These are phyloP conservation scores for Botrytis squamosa DNA, from an alignment of 2,329 filamentous ascomycete species.

Conservation along the genomic window DNA sequence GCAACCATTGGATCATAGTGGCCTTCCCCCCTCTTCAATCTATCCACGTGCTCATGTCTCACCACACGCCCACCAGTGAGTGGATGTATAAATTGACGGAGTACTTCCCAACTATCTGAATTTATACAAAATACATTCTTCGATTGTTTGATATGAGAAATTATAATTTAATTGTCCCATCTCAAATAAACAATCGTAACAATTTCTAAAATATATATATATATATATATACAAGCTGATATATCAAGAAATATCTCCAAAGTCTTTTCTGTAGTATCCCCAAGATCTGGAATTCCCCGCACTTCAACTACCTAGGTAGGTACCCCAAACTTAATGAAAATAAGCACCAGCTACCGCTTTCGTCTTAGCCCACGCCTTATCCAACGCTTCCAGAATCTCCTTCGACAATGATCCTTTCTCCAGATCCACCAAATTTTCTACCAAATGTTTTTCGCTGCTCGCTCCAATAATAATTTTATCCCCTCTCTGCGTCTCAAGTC, in stretches of 20 bases:
- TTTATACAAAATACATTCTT: too few relatives aligned
- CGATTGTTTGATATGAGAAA: too few relatives aligned
- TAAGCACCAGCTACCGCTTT: background rate
- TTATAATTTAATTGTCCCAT: too few relatives aligned
- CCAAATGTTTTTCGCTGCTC: slow-evolving; percentile 55
- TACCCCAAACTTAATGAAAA: background rate
- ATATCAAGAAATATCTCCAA: too few relatives aligned
- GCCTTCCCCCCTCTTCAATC: background rate
- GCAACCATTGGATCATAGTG: background rate
- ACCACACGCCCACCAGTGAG: background rate
- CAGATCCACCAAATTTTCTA: slow-evolving; percentile 55
- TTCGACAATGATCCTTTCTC: slow-evolving; percentile 72
- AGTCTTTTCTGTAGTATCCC: too few relatives aligned
- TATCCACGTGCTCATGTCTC: background rate
- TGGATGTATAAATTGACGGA: too few relatives aligned
- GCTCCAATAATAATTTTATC: slow-evolving; percentile 61
- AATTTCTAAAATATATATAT: too few relatives aligned
- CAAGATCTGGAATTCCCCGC: rapidly evolving
- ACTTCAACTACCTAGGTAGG: too few relatives aligned
- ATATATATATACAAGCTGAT: too few relatives aligned
- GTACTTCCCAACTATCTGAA: too few relatives aligned
- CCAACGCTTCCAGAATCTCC: slow-evolving; percentile 51
- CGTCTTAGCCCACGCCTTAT: slow-evolving; percentile 15
- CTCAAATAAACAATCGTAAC: too few relatives aligned
- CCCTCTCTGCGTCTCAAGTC: slow-evolving; percentile 51